These are phyloP conservation scores for Neopestalotiopsis sp. DNA, from an alignment of 2,329 filamentous ascomycete genomes.

Conservation along the genomic window DNA sequence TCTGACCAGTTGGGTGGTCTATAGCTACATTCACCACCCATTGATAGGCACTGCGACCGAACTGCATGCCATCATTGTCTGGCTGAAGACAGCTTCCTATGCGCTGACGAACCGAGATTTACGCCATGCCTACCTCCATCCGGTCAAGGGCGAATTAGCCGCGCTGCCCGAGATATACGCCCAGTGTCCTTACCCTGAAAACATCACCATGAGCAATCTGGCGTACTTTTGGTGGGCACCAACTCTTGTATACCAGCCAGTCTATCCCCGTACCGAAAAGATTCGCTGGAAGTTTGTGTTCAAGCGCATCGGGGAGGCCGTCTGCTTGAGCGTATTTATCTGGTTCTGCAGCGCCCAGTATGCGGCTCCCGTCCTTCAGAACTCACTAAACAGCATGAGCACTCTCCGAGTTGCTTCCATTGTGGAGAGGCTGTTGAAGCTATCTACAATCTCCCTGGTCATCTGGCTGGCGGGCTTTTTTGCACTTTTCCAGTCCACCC, in stretches of 20 bases:
- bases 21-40: slow-evolving; percentile 90
- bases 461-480: slow-evolving; percentile 99
- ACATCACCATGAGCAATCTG: slow-evolving; percentile 87
- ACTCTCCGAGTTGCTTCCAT: slow-evolving; percentile 82
- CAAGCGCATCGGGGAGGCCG: slow-evolving; percentile 80
- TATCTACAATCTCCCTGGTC: slow-evolving; percentile 92
- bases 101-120: slow-evolving; percentile 96
- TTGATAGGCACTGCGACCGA: slow-evolving; percentile 91
- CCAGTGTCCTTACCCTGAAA: slow-evolving; percentile 84
- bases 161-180: slow-evolving; percentile 82
- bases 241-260: slow-evolving; percentile 94
- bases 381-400: slow-evolving; percentile 87
- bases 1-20: slow-evolving; percentile 84
- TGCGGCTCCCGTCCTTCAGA: slow-evolving; percentile 85
- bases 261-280: slow-evolving; percentile 82
- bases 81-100: slow-evolving; percentile 95
- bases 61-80: slow-evolving; percentile 91
- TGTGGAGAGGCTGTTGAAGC: slow-evolving; percentile 87
- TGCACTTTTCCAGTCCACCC: slow-evolving; percentile 88
- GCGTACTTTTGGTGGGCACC: slow-evolving; percentile 98
- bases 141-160: slow-evolving; percentile 67
- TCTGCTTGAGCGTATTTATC: slow-evolving; percentile 83
- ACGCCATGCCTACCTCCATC: slow-evolving; percentile 86
- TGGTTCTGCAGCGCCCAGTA: slow-evolving; percentile 97
- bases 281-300: slow-evolving; percentile 88